Evolutionary conservation across 1,284 basidiomycete species (phyloP), one percentile per base, ranked within the genome.

Genomic region (Farysia itapuensis): DNA sequence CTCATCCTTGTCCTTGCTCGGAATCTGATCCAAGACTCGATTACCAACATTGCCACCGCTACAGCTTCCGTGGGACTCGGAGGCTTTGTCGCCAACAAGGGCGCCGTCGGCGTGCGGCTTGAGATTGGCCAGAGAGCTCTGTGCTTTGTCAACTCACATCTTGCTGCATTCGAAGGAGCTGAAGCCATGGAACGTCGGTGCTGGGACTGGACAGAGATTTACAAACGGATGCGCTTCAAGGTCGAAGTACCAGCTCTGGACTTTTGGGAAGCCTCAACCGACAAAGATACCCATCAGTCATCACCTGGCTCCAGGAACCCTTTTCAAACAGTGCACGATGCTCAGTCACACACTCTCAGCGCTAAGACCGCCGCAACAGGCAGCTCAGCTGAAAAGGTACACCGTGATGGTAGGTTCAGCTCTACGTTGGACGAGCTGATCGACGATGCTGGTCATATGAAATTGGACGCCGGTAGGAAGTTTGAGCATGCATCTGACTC

Each of bases 111-210:
- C 4, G 89, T 98, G 60, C 85, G 95, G 18, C 80, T 99, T 43
- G 87, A 94, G 26, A 87, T 90, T 59, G 83, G 87, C 63, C 90
- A 94, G 72, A 88, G 92, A 9, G 87, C 84, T 37, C 85, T 98
- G 64, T 98, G 95, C 78, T 92, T 98, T 79, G 80, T 99, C 64
- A 96, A 94, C 2, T 88, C 89, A 1, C 95, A 98, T 78, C 82
- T 98, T 28, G 91, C 94, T 11, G 93, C 95, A 4, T 46, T 46
- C 16, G 59, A 64, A 5, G 59, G 59, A 2, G 14, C 58, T 23
- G 42, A 64, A 35, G 59, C 59, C 11, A 64, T 64, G 59, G 53
- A 64, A 32, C 40, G 59, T 18, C 35, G 59, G 33, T 64, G 59
- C 39, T 64, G 59, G 59, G 59, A 58, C 38, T 57, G 59, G 51